phyloP scores from a whole-genome alignment of 805 yeast species.

The Yarrowia sp. region DNA sequence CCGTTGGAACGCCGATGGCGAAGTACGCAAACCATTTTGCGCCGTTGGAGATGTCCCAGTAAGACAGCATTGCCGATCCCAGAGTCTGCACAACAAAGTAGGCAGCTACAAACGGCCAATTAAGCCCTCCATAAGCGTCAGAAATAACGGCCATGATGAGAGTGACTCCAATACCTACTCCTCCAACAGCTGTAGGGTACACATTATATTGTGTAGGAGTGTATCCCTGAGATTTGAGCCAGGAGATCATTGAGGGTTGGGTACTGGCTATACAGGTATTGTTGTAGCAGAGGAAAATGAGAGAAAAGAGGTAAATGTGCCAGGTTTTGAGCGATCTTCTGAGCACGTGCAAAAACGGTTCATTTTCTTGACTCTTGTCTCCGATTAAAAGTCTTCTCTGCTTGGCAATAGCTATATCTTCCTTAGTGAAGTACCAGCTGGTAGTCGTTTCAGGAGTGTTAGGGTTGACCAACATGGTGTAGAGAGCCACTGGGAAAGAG shows the following conservation, averaged over 20 bases:
- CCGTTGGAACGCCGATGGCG: constrained; percentile 18
- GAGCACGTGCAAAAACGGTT: not conserved
- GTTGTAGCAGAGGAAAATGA: constrained; percentile 10
- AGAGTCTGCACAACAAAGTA: constrained; percentile 9
- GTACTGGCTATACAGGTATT: not conserved
- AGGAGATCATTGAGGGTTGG: constrained; percentile 15
- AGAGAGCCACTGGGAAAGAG: constrained; percentile 3
- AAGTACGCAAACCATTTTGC: constrained; percentile 25
- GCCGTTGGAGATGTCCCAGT: constrained; percentile 8
- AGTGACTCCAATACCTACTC: not conserved
- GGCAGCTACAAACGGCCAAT: constrained; percentile 10
- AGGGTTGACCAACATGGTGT: constrained; percentile 17
- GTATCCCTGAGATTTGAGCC: constrained; percentile 16
- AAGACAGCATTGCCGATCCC: constrained; percentile 56
- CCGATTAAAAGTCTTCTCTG: not conserved
- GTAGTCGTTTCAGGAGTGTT: constrained; percentile 14
- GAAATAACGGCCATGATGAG: constrained; percentile 14
- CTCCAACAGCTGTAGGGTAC: constrained; percentile 4
- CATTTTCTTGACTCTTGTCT: not conserved
- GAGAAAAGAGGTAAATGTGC: constrained; percentile 12
- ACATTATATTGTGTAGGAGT: not conserved
- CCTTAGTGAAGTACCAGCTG: constrained; percentile 9
- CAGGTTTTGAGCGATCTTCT: not conserved
- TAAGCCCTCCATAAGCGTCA: constrained; percentile 9
- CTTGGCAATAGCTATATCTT: constrained; percentile 3